phyloP scores from a whole-genome alignment of 306 rosid species.

The Trichosanthes truncata region DNA sequence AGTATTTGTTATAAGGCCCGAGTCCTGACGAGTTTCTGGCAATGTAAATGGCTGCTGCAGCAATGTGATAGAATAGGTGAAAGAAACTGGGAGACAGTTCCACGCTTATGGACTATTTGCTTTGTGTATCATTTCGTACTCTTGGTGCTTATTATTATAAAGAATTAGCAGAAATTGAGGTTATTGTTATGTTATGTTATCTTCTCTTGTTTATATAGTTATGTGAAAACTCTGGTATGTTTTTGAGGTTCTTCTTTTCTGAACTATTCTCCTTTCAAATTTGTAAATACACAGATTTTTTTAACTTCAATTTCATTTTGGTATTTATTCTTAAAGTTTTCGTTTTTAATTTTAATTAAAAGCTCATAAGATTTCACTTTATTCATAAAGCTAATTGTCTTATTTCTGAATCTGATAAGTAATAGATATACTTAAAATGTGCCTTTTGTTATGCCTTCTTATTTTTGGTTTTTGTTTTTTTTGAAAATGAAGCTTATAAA shows the following conservation, averaged over 20 bases:
- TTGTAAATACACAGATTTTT: background rate
- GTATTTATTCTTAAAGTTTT: too few species aligned
- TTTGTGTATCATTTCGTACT: constrained; percentile 25
- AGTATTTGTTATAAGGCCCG: constrained; percentile 25
- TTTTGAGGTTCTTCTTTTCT: background rate
- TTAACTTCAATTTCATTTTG: background rate
- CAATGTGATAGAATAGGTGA: constrained; percentile 16
- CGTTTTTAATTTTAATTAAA: too few species aligned
- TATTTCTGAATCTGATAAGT: too few species aligned
- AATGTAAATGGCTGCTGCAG: constrained; percentile 50
- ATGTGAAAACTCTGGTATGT: background rate
- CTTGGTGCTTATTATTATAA: constrained; percentile 31
- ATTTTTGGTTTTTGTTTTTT: too few species aligned
- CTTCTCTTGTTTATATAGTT: background rate
- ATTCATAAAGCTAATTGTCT: background rate
- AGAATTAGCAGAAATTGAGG: constrained; percentile 22
- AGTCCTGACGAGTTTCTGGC: constrained; percentile 27
- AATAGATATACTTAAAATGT: too few species aligned
- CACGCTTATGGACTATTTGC: constrained; percentile 41
- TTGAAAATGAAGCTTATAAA: too few species aligned
- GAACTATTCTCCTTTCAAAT: background rate
- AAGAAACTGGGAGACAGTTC: constrained; percentile 21
- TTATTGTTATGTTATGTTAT: background rate
- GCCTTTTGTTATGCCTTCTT: too few species aligned
- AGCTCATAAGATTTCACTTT: background rate